These are phyloP conservation scores for Pseudogymnoascus sp. DNA, from an alignment of 2,329 filamentous ascomycete genomes.

Conservation along the genomic window DNA sequence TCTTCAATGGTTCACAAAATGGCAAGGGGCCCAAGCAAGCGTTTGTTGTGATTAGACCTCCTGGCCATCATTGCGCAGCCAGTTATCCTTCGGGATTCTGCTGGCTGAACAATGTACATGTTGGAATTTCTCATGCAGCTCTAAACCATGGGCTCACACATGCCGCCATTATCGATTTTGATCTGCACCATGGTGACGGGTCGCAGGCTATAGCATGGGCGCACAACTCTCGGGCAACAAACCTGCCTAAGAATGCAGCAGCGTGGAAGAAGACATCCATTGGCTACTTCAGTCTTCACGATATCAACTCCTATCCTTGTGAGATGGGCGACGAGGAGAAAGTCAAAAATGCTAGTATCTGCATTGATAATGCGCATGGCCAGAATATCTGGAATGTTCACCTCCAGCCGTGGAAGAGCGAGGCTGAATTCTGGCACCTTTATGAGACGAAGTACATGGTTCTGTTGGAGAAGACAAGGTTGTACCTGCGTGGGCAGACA, in stretches of 20 bases:
- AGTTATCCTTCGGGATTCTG: slow-evolving; percentile 91
- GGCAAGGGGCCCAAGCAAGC: slow-evolving; percentile 61
- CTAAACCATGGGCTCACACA: slow-evolving; percentile 83
- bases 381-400: slow-evolving; percentile 97
- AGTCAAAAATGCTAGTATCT: slow-evolving; percentile 87
- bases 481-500: slow-evolving; percentile 69
- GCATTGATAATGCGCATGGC: slow-evolving; percentile 87
- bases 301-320: slow-evolving; percentile 98
- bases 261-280: slow-evolving; percentile 79
- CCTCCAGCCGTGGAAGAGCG: slow-evolving; percentile 76
- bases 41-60: slow-evolving; percentile 88
- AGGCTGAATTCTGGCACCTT: slow-evolving; percentile 79
- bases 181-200: slow-evolving; percentile 90
- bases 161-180: slow-evolving; percentile 88
- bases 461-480: slow-evolving; percentile 73
- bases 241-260: slow-evolving; percentile 62
- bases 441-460: slow-evolving; percentile 74
- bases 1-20: slow-evolving; percentile 54
- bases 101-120: slow-evolving; percentile 97
- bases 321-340: slow-evolving; percentile 91
- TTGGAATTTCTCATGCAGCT: slow-evolving; percentile 87
- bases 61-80: slow-evolving; percentile 91
- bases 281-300: slow-evolving; percentile 93
- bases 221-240: slow-evolving; percentile 67
- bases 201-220: slow-evolving; percentile 92